A percentile compares a stretch with the other conserved stretches of the same genome.
These are phyloP conservation scores for Suillus occidentalis DNA, from an alignment of 768 basidiomycete species.

Conservation along the genomic window DNA sequence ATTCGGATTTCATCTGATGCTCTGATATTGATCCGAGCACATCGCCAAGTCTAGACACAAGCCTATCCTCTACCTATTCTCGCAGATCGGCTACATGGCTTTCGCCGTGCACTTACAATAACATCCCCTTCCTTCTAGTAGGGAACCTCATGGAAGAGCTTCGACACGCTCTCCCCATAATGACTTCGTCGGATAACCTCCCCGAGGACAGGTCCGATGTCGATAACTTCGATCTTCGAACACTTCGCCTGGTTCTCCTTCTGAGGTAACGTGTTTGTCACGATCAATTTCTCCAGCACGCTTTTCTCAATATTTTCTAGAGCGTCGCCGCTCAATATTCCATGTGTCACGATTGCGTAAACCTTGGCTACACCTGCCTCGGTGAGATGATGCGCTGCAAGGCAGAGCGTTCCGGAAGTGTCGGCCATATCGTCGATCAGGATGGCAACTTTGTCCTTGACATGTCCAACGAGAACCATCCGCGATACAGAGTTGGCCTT, in stretches of 20 bases:
- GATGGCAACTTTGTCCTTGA: conserved; percentile 89
- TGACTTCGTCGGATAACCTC: conserved; percentile 96
- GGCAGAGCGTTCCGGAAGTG: conserved; percentile 90
- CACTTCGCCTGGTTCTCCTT: conserved; percentile 68
- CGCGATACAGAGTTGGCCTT: conserved; percentile 93
- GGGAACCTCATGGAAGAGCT: conserved; percentile 87
- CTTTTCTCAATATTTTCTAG: conserved; percentile 71
- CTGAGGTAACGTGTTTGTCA: conserved; percentile 98
- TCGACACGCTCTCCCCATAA: conserved; percentile 93
- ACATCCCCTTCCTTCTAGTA: conserved; percentile 46
- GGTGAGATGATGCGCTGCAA: conserved; percentile 85
- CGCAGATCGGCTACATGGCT: background rate
- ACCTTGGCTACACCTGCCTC: conserved; percentile 87
- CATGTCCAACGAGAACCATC: conserved; percentile 94
- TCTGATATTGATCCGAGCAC: background rate
- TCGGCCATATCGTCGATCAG: conserved; percentile 99
- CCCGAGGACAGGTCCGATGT: conserved; percentile 91
- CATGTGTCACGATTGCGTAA: conserved; percentile 94
- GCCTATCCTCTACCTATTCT: background rate
- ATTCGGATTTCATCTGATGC: background rate
- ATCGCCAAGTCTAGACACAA: conserved; percentile 1
- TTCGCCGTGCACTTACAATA: background rate
- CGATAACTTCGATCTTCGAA: conserved; percentile 87
- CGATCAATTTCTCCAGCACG: conserved; percentile 88
- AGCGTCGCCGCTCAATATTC: conserved; percentile 90